Conservation (phyloP, 495 filamentous ascomycete species). For the Talaromyces stipitatus region DNA sequence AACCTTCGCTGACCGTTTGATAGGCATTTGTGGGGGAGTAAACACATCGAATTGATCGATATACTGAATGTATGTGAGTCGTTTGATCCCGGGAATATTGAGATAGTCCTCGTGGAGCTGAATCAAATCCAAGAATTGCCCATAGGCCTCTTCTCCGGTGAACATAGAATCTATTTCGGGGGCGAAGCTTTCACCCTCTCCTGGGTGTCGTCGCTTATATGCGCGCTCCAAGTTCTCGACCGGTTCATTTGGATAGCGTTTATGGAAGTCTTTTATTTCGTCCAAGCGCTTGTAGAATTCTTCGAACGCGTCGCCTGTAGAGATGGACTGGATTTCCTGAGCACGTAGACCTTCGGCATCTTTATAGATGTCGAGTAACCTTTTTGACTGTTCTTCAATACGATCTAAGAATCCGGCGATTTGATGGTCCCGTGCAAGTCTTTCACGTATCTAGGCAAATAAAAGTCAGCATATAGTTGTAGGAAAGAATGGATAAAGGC, state of each 20-base stretch:
- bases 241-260: constrained; percentile 85
- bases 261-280: constrained; percentile 78
- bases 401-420: constrained; percentile 77
- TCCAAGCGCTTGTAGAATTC: constrained; percentile 82
- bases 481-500: constrained; percentile 17
- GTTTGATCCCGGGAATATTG: constrained; percentile 77
- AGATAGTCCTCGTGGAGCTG: constrained; percentile 77
- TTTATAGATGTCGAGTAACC: constrained; percentile 77
- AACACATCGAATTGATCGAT: constrained; percentile 85
- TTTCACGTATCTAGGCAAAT: constrained; percentile 64
- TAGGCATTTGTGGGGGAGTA: constrained; percentile 55
- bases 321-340: constrained; percentile 75
- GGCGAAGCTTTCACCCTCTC: constrained; percentile 52
- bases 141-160: constrained; percentile 88
- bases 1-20: constrained; percentile 74
- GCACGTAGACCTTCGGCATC: constrained; percentile 63
- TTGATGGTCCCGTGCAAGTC: constrained; percentile 83
- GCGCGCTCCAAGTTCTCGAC: constrained; percentile 91
- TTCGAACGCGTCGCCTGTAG: constrained; percentile 82
- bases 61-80: constrained; percentile 84
- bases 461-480: constrained; percentile 19
- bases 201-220: constrained; percentile 68
- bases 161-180: constrained; percentile 84
- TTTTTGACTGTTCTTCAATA: constrained; percentile 76
- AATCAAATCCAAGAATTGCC: constrained; percentile 84